Base-by-base conservation (phyloP, 228 moss, liverwort and hornwort genomes). In the Sphagnum fallax region DNA sequence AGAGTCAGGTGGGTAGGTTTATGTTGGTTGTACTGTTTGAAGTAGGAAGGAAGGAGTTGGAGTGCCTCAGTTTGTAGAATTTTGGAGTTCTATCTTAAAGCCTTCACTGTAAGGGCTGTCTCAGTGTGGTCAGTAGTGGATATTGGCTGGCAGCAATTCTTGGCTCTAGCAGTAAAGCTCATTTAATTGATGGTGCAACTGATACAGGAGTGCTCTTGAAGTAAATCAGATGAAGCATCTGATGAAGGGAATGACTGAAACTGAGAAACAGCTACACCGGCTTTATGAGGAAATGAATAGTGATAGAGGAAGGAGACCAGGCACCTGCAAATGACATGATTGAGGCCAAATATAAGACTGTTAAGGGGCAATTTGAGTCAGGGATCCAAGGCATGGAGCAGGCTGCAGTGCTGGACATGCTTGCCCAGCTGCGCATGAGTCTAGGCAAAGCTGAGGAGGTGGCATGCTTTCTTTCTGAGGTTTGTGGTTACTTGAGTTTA, bases 381-480 rank as follows among this genome's bases (percentile, higher is more conserved):
- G 95, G 95, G 51, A 70, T 87, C n/a, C 77, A 81, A 75, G 91
- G 92, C 64, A 83, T 92, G 73, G 91, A 95, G 83, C 95, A 95
- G 77, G 78, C 84, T 74, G 91, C 95, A 12, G 90, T 89, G 80
- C 86, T 95, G 57, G 95, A 95, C 80, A 84, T 89, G 70, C 73
- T 95, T 60, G 95, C 95, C 60, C 92, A 92, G 59, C 77, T 92
- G 65, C 85, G 81, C 61, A 83, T 95, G 89, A 81, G 81, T 72
- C 79, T 92, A 89, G 85, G 87, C 71, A 87, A 92, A 63, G 78
- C 72, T 74, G 86, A 89, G 16, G 84, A 75, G 70, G 84, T 90
- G n/a, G 90, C 87, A 71, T 72, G 48, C 67, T 77, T 95, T 63
- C 71, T 95, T 64, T 95, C 70, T 32, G 32, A 32, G 32, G 32